Conservation (phyloP, 345 rosid species). For the Citrus trifoliata region DNA sequence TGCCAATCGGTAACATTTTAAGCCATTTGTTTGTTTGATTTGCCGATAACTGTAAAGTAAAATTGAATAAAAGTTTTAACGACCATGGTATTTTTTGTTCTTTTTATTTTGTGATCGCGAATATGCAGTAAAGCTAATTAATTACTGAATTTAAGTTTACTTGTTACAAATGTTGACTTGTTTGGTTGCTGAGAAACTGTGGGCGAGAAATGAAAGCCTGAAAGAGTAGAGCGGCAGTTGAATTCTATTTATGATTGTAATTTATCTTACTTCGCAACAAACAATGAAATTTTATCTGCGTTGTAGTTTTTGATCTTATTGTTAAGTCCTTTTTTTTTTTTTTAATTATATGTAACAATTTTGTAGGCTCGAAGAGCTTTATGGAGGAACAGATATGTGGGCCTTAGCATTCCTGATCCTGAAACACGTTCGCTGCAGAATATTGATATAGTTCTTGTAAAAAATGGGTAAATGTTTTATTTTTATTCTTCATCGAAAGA, state of each 20-base stretch:
- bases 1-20: not conserved
- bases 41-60: no score
- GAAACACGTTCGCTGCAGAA: constrained; percentile 72
- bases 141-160: not conserved
- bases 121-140: no score
- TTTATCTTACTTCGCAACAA: no score
- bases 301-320: no score
- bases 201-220: no score
- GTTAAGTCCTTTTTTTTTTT: not conserved
- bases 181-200: not conserved
- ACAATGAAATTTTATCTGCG: no score
- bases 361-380: constrained; percentile 71
- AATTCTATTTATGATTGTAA: no score
- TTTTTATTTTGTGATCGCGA: no score
- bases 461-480: constrained; percentile 41
- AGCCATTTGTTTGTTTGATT: not conserved
- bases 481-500: not conserved
- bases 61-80: no score
- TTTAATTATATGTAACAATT: not conserved
- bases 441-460: constrained; percentile 66
- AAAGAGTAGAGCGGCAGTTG: no score
- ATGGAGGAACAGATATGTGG: constrained; percentile 76
- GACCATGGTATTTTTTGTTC: no score
- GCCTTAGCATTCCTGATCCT: constrained; percentile 87
- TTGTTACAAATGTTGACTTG: not conserved